These are phyloP conservation scores for Phialophora expanda DNA, from an alignment of 2,329 filamentous ascomycete genomes.

Conservation along the genomic window DNA sequence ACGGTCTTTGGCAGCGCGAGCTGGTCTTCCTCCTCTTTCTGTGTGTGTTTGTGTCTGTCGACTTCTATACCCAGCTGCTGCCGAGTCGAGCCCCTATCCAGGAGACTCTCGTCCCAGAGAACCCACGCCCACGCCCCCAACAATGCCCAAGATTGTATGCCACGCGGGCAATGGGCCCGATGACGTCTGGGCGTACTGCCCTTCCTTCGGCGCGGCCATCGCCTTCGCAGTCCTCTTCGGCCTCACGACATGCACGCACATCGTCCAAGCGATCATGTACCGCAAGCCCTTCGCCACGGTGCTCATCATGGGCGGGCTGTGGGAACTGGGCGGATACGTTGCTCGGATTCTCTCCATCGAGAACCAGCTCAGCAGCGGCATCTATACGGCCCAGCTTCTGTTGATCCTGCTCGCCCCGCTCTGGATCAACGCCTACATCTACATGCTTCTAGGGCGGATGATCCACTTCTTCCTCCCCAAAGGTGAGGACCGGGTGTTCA, in stretches of 20 bases:
- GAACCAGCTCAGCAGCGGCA: slow-evolving; percentile 21
- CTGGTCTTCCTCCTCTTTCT: too few species aligned
- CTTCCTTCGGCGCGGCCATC: slow-evolving; percentile 47
- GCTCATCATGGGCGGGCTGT: slow-evolving; percentile 51
- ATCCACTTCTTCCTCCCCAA: slow-evolving; percentile 36
- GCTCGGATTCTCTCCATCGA: slow-evolving; percentile 41
- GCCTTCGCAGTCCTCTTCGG: slow-evolving; percentile 48
- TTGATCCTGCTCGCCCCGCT: slow-evolving; percentile 54
- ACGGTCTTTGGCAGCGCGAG: too few species aligned
- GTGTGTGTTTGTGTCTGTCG: not conserved
- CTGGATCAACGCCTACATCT: slow-evolving; percentile 57
- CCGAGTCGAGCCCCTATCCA: not conserved
- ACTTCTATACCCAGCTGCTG: not conserved
- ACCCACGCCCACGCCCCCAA: not conserved
- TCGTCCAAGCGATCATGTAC: slow-evolving; percentile 46
- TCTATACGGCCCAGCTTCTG: slow-evolving; percentile 46
- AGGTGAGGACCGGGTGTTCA: slow-evolving; percentile 40
- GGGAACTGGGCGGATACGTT: slow-evolving; percentile 52
- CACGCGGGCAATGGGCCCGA: slow-evolving; percentile 27
- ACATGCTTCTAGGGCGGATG: slow-evolving; percentile 56
- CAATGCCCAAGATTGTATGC: slow-evolving; percentile 23
- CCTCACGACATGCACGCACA: slow-evolving; percentile 42
- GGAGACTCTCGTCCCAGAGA: not conserved
- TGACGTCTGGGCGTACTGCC: slow-evolving; percentile 45
- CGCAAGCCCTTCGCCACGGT: slow-evolving; percentile 52